phyloP scores from a whole-genome alignment of 169 alveolate species.

The Miamiensis avidus region DNA sequence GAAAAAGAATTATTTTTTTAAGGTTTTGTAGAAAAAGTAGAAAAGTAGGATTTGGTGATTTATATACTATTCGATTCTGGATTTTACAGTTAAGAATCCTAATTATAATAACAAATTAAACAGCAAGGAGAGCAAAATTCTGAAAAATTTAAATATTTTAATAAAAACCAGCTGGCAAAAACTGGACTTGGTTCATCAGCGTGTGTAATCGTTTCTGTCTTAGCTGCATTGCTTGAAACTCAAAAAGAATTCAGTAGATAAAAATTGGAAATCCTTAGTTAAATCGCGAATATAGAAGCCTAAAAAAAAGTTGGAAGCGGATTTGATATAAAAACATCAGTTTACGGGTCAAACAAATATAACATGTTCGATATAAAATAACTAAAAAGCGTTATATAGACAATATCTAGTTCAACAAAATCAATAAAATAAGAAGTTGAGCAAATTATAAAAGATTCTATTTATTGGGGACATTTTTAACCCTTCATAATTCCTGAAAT shows the following conservation, averaged over 20 bases:
- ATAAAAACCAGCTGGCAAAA: slow-evolving; percentile 12
- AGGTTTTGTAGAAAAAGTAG: too few relatives aligned
- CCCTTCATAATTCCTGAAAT: neutral
- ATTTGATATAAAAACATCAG: slow-evolving; percentile 15
- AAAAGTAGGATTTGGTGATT: neutral
- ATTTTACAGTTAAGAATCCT: slow-evolving; percentile 6
- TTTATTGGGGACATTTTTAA: neutral
- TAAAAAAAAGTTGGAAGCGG: slow-evolving; percentile 27
- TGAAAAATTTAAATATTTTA: slow-evolving; percentile 4
- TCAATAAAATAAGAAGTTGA: neutral
- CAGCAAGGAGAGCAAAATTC: neutral
- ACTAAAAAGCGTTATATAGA: neutral
- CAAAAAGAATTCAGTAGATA: neutral
- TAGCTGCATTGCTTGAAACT: neutral
- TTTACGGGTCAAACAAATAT: slow-evolving; percentile 14
- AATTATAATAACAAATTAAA: too few relatives aligned
- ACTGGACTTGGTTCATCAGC: slow-evolving; percentile 22
- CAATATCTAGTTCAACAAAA: neutral
- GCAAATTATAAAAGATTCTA: too few relatives aligned
- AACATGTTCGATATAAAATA: neutral
- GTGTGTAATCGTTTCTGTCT: slow-evolving; percentile 12
- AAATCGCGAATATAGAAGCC: slow-evolving; percentile 23
- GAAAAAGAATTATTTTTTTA: too few relatives aligned
- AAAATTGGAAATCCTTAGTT: slow-evolving; percentile 6
- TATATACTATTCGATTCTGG: slow-evolving; percentile 3